phyloP scores from a whole-genome alignment of 805 yeast genomes.

The Lipomyces chichibuensis region DNA sequence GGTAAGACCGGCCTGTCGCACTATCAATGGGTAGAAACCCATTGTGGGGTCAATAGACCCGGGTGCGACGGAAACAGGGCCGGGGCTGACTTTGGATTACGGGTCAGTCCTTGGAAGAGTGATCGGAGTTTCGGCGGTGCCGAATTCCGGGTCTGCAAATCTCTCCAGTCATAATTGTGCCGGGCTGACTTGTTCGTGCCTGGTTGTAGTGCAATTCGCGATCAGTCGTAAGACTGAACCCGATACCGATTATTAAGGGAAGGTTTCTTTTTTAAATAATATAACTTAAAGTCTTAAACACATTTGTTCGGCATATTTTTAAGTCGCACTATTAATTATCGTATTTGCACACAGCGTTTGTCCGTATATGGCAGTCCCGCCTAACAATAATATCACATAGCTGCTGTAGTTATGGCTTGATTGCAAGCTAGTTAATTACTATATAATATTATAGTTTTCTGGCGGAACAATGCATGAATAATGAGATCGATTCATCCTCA shows the following conservation, averaged over 20 bases:
- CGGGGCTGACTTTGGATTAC: not conserved
- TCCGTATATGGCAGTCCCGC: too few relatives aligned
- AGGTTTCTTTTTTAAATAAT: conserved; percentile 17
- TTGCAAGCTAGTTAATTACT: too few relatives aligned
- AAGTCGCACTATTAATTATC: too few relatives aligned
- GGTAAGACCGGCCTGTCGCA: conserved; percentile 3
- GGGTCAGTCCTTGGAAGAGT: not conserved
- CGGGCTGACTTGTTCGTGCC: not conserved
- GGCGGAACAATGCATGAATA: too few relatives aligned
- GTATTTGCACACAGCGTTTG: too few relatives aligned
- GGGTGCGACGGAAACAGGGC: not conserved
- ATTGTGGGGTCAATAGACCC: not conserved
- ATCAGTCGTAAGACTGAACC: conserved; percentile 29
- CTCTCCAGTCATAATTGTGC: not conserved
- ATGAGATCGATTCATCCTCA: too few relatives aligned
- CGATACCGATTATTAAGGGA: conserved; percentile 36
- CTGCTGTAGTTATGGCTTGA: too few relatives aligned
- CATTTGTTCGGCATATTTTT: too few relatives aligned
- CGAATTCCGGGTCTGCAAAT: not conserved
- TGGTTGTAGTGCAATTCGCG: conserved; percentile 36
- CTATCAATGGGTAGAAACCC: not conserved
- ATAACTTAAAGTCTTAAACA: too few relatives aligned
- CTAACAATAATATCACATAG: too few relatives aligned
- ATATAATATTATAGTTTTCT: too few relatives aligned
- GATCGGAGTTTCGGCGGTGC: not conserved